Conservation (phyloP, 2,329 filamentous ascomycete genomes). For the Leptographium lundbergii region DNA sequence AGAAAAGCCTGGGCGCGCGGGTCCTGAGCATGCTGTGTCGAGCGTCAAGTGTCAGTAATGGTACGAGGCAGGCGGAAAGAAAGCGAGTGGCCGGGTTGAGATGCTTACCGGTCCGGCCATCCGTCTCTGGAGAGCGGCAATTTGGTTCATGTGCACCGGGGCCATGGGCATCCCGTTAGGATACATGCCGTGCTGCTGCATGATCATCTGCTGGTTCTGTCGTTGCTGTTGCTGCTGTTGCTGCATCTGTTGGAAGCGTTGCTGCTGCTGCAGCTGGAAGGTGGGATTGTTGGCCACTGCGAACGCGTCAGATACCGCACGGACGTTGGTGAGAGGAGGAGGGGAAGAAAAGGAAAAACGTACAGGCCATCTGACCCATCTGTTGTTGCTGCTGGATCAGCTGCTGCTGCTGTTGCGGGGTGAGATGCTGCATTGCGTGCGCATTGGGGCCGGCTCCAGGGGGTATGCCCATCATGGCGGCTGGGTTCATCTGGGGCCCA, state of each 20-base stretch:
- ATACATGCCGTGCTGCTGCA: conserved; percentile 35
- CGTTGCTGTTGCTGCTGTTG: conserved; percentile 41
- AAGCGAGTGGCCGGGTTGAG: background rate
- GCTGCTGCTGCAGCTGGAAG: conserved; percentile 35
- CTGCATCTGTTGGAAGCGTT: conserved; percentile 40
- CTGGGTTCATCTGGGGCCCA: conserved; percentile 58
- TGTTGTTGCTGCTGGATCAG: conserved; percentile 44
- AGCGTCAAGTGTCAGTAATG: background rate
- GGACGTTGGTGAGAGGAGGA: background rate
- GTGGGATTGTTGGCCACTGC: conserved; percentile 19
- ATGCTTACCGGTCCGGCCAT: conserved; percentile 12
- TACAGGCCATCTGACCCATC: conserved; percentile 25
- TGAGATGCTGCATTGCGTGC: conserved; percentile 62
- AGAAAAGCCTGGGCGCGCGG: conserved; percentile 23
- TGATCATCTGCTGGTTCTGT: conserved; percentile 36
- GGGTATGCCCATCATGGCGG: conserved; percentile 67
- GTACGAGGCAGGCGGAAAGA: background rate
- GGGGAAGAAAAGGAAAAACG: conserved; percentile 8
- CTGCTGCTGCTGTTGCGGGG: conserved; percentile 43
- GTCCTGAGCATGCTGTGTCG: background rate
- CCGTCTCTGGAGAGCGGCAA: conserved; percentile 26
- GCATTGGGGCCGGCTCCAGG: conserved; percentile 51
- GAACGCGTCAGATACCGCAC: background rate
- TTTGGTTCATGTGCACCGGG: conserved; percentile 27
- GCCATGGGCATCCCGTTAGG: conserved; percentile 43